Conservation (phyloP, 257 asterid species). For the Pogostemon cablin region DNA sequence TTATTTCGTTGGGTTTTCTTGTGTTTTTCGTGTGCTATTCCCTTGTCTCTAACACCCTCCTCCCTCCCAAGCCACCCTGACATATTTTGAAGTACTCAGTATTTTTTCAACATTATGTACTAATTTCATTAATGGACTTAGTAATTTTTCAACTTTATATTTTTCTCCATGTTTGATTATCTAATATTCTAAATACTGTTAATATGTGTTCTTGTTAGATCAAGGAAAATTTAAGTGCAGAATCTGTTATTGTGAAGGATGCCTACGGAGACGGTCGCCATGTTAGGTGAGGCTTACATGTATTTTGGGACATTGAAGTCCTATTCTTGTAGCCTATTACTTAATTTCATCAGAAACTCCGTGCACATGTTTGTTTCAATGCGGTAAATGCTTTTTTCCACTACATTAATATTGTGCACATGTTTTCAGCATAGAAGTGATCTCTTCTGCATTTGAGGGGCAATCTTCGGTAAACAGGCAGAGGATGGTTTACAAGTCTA, state of each 20-base stretch:
- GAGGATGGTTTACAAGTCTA: constrained; percentile 99
- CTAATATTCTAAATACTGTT: constrained; percentile 8
- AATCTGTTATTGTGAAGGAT: constrained; percentile 76
- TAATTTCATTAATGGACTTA: no score
- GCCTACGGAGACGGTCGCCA: constrained; percentile 98
- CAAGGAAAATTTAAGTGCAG: constrained; percentile 85
- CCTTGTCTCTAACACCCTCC: no score
- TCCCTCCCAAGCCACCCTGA: no score
- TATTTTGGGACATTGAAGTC: not conserved
- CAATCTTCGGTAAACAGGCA: constrained; percentile 89
- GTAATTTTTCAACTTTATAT: constrained; percentile 1
- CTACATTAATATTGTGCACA: not conserved
- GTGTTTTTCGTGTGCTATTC: no score
- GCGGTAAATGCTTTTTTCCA: not conserved
- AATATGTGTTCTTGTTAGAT: constrained; percentile 53
- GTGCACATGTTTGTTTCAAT: not conserved
- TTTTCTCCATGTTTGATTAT: constrained; percentile 1
- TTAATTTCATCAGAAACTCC: not conserved
- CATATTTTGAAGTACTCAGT: no score
- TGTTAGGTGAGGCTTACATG: constrained; percentile 63
- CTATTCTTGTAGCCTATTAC: constrained; percentile 14
- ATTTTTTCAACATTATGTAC: no score
- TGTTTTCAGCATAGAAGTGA: constrained; percentile 76
- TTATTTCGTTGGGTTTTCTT: no score
- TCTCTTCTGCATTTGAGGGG: constrained; percentile 87